Percentiles rank a stretch among this genome's conserved stretches.
These are phyloP conservation scores for Penicillium subrubescens DNA, from an alignment of 495 filamentous ascomycete genomes.

Conservation along the genomic window DNA sequence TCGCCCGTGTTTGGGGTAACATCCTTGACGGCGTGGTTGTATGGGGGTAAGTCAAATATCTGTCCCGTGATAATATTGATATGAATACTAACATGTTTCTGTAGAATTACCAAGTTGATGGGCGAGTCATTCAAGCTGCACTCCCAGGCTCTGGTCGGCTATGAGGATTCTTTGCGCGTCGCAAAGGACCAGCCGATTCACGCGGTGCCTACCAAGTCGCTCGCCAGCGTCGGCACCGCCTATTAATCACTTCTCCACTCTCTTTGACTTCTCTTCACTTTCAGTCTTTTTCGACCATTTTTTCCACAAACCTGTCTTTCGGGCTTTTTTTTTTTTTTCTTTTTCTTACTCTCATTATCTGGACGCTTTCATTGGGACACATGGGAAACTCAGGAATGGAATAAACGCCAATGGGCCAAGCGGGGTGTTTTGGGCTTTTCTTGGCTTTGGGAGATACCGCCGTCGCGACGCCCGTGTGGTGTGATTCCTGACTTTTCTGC, in stretches of 20 bases:
- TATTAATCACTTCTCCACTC: slow-evolving; percentile 35
- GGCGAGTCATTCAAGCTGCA: slow-evolving; percentile 98
- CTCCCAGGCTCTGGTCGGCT: slow-evolving; percentile 89
- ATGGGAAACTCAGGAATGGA: slow-evolving; percentile 38
- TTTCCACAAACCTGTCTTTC: slow-evolving; percentile 13
- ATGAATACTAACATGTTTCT: slow-evolving; percentile 47
- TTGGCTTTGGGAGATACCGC: slow-evolving; percentile 33
- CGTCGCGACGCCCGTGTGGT: slow-evolving; percentile 41
- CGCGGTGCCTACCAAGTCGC: slow-evolving; percentile 48
- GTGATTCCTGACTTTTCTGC: slow-evolving; percentile 36
- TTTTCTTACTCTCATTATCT: slow-evolving; percentile 36
- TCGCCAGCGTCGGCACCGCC: slow-evolving; percentile 50
- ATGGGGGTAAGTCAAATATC: slow-evolving; percentile 73
- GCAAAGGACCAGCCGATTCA: slow-evolving; percentile 51
- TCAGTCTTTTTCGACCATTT: slow-evolving; percentile 6
- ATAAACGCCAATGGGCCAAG: slow-evolving; percentile 38
- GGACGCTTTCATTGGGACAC: slow-evolving; percentile 40
- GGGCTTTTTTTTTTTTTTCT: slow-evolving; percentile 25
- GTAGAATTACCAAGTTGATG: slow-evolving; percentile 94
- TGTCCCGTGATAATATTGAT: background rate
- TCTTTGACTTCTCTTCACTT: slow-evolving; percentile 16
- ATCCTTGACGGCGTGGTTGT: slow-evolving; percentile 99
- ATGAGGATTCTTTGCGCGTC: slow-evolving; percentile 72
- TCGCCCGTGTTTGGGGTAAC: slow-evolving; percentile 93
- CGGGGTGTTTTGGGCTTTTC: slow-evolving; percentile 37